Conservation (phyloP, 768 basidiomycete species). For the Cystofilobasidium macerans region DNA sequence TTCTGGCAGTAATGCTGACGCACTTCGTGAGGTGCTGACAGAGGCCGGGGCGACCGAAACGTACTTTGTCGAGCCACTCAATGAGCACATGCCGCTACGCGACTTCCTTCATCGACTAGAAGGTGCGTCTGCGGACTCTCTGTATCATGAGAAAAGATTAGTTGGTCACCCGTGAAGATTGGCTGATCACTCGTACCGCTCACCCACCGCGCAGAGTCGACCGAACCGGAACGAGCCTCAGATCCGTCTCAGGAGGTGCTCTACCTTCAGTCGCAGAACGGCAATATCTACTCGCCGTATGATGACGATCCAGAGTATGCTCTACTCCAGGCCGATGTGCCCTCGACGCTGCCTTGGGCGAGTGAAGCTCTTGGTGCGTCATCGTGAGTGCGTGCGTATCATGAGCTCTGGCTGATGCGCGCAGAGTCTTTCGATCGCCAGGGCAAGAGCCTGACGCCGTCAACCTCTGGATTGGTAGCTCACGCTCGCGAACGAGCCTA, state of each 20-base stretch:
- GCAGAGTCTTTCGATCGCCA: slow-evolving; percentile 28
- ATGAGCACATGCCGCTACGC: slow-evolving; percentile 57
- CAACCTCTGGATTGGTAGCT: slow-evolving; percentile 81
- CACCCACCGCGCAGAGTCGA: slow-evolving; percentile 8
- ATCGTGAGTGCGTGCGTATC: neutral
- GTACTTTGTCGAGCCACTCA: slow-evolving; percentile 67
- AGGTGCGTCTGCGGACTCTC: too few species aligned
- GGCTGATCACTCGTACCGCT: slow-evolving; percentile 6
- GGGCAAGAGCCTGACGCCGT: slow-evolving; percentile 70
- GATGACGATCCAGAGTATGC: slow-evolving; percentile 51
- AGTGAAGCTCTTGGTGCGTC: slow-evolving; percentile 62
- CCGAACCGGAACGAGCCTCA: neutral
- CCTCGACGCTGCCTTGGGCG: slow-evolving; percentile 60
- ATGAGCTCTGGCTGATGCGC: neutral
- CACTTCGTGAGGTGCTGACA: slow-evolving; percentile 63
- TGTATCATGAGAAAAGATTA: too few species aligned
- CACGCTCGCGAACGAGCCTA: slow-evolving; percentile 60
- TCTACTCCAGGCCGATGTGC: slow-evolving; percentile 55
- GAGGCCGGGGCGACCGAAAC: slow-evolving; percentile 44
- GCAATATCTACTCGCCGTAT: slow-evolving; percentile 56
- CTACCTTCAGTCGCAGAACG: slow-evolving; percentile 87
- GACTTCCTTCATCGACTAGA: slow-evolving; percentile 45
- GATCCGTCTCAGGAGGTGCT: slow-evolving; percentile 40
- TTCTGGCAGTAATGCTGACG: slow-evolving; percentile 35
- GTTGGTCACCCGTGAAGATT: too few species aligned